phyloP scores from a whole-genome alignment of 306 rosid genomes.

The Lupinus albus region DNA sequence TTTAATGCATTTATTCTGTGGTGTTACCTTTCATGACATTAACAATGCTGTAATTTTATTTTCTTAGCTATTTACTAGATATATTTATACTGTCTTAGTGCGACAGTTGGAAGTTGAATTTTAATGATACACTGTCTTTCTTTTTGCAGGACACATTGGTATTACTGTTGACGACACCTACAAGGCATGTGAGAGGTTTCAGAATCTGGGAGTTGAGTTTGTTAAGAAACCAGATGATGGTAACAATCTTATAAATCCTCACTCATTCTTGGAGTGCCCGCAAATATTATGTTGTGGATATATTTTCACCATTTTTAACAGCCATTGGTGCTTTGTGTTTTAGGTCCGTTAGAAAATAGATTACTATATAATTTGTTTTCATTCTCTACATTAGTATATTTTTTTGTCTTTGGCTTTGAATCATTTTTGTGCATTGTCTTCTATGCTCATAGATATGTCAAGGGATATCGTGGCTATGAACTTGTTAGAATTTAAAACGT shows the following conservation, averaged over 20 bases:
- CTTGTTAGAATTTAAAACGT: slow-evolving; percentile 12
- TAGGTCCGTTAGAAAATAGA: slow-evolving; percentile 15
- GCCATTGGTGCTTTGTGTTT: slow-evolving; percentile 22
- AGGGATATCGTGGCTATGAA: slow-evolving; percentile 3
- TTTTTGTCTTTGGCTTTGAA: slow-evolving; percentile 3
- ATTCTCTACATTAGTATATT: slow-evolving; percentile 8
- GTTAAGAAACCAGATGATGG: slow-evolving; percentile 88
- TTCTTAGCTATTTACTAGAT: too few species aligned
- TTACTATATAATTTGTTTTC: neutral
- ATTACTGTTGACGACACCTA: slow-evolving; percentile 88
- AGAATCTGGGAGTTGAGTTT: slow-evolving; percentile 83
- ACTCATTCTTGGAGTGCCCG: neutral
- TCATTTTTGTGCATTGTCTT: neutral
- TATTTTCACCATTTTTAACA: slow-evolving; percentile 4
- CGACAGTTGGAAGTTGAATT: neutral
- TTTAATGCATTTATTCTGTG: too few species aligned
- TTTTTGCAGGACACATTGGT: slow-evolving; percentile 82
- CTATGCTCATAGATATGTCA: slow-evolving; percentile 8
- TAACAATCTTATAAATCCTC: slow-evolving; percentile 42
- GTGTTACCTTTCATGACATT: too few species aligned
- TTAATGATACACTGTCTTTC: neutral
- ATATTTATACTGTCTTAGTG: neutral
- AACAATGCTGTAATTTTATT: too few species aligned
- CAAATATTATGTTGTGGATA: neutral
- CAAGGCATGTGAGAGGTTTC: slow-evolving; percentile 95